Evolutionary conservation across 2,329 filamentous ascomycete species (phyloP).

Genomic region (Colletotrichum paranaense): DNA sequence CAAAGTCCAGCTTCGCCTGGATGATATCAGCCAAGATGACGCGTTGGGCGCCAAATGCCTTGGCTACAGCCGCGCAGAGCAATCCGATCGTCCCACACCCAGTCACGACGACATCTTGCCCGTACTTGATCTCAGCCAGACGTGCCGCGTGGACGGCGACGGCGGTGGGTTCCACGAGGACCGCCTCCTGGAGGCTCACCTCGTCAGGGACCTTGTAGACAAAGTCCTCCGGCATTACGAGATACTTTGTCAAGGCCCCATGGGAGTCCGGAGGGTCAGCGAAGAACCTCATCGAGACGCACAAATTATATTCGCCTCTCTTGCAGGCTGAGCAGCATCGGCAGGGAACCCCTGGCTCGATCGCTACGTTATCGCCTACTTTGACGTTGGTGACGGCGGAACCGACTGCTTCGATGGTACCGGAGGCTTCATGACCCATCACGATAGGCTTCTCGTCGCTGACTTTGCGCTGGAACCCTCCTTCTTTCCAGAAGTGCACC

Average conservation of each 20-base stretch:
- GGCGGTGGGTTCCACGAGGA: conserved; percentile 20
- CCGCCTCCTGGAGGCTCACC: conserved; percentile 53
- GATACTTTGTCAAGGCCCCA: conserved; percentile 84
- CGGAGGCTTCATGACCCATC: conserved; percentile 65
- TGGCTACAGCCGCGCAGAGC: conserved; percentile 15
- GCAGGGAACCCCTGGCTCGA: conserved; percentile 86
- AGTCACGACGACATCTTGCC: conserved; percentile 11
- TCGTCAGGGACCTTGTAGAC: conserved; percentile 81
- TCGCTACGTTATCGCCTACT: conserved; percentile 79
- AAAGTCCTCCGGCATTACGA: conserved; percentile 80
- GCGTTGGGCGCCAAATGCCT: conserved; percentile 14
- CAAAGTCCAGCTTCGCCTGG: conserved; percentile 17
- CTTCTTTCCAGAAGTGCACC: conserved; percentile 35
- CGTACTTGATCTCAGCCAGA: conserved; percentile 15
- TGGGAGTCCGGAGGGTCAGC: conserved; percentile 83
- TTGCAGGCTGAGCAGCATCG: conserved; percentile 79
- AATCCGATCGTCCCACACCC: conserved; percentile 27
- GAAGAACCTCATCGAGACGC: conserved; percentile 81
- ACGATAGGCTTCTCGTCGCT: conserved; percentile 48
- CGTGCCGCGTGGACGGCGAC: conserved; percentile 24
- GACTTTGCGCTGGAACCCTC: conserved; percentile 27
- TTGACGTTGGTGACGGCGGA: conserved; percentile 66
- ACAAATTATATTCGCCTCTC: conserved; percentile 83
- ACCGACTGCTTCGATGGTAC: conserved; percentile 75
- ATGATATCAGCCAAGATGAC: conserved; percentile 24